Evolutionary conservation across 768 basidiomycete genomes (phyloP), one percentile per base, ranked within the genome.

Genomic region (Boletus speciosus): DNA sequence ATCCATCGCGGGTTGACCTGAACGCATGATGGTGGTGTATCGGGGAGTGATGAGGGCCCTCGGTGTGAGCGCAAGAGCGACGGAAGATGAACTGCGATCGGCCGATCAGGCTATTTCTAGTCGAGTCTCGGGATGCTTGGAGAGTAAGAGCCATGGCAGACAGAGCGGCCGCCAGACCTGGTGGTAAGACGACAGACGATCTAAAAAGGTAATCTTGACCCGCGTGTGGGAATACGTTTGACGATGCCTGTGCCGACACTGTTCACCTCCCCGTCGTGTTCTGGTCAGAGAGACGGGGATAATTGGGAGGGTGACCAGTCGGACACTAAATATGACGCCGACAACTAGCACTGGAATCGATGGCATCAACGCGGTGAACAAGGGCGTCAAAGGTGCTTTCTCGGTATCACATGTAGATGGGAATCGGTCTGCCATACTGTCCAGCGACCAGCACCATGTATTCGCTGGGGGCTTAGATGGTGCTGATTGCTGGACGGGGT

Each of bases 321-420:
- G 44, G 47, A 46, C 43, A 51, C 41, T 42, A 51, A 34, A 44
- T 4, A 32, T 50, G 52, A 47, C 25, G 11, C 44, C 47, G 48
- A 42, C 34, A 25, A 23, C 25, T 25, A 25, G 4, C 25, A 25
- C 25, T 25, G 25, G 25, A 25, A 25, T 25, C 25, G 45, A 47
- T 41, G 45, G 45, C 21, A 35, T 54, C 58, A 59, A 35, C 27
- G 23, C 19, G 29, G 38, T 41, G 47, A 32, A 32, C 8, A 12
- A 32, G 19, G 47, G 16, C 47, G 36, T 47, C 49, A 47, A 34
- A n/a, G 37, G 15, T 37, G 25, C 25, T 4, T 25, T 25, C 25
- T 25, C 25, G 25, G 25, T 25, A 23, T 23, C 23, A 23, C 23
- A 23, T 23, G 23, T 4, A 25, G 25, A 25, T 29, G 29, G 29